These are phyloP conservation scores for Penicillium ochrochloron DNA, from an alignment of 495 filamentous ascomycete species.

Conservation along the genomic window DNA sequence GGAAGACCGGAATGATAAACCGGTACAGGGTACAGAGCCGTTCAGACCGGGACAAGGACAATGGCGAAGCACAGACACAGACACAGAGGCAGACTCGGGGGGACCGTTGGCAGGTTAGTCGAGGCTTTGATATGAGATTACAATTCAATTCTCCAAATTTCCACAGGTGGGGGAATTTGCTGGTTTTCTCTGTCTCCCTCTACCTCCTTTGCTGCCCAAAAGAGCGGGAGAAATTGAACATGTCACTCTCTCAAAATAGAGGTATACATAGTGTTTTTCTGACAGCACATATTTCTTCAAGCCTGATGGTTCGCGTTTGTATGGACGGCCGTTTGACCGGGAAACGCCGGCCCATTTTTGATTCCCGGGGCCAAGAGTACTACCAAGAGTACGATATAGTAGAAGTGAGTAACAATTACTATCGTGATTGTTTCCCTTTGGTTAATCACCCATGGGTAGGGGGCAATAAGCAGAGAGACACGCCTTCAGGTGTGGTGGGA, in stretches of 20 bases:
- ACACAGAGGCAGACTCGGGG: not conserved
- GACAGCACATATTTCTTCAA: constrained; percentile 21
- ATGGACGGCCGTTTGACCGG: constrained; percentile 30
- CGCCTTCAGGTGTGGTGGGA: not conserved
- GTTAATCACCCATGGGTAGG: not conserved
- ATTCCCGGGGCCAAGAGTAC: constrained; percentile 6
- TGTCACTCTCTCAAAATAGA: not conserved
- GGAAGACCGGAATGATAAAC: constrained; percentile 7
- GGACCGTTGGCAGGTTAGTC: not conserved
- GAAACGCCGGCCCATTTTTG: constrained; percentile 24
- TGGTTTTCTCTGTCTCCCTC: not conserved
- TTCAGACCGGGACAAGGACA: not conserved
- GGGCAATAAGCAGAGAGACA: not conserved
- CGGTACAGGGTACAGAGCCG: not conserved
- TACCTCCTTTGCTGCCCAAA: not conserved
- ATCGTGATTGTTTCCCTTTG: not conserved
- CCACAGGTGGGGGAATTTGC: not conserved
- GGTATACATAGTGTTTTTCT: constrained; percentile 6
- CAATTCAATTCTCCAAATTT: not conserved
- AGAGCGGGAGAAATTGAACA: constrained; percentile 2
- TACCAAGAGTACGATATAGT: not conserved
- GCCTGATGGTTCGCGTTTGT: constrained; percentile 24
- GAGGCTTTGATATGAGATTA: not conserved
- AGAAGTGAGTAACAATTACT: not conserved
- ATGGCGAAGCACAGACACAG: constrained; percentile 3